Conservation (phyloP, 805 yeast genomes). For the Candida chilensis region DNA sequence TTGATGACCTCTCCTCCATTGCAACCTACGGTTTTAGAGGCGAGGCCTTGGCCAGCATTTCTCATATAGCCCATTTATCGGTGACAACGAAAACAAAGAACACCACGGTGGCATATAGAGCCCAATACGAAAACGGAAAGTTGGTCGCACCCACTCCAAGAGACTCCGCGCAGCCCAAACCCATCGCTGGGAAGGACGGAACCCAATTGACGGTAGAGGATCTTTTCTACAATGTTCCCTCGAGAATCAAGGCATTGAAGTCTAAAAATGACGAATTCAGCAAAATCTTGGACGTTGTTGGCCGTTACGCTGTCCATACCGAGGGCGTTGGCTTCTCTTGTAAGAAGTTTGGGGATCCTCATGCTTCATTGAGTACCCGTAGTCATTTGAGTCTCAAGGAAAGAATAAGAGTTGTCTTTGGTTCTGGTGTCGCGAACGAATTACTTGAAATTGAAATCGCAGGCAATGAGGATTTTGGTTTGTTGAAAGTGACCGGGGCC, state of each 20-base stretch:
- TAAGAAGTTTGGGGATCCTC: conserved; percentile 71
- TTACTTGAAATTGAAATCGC: conserved; percentile 38
- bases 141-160: conserved; percentile 33
- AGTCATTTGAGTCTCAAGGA: conserved; percentile 44
- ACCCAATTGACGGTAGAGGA: conserved; percentile 84
- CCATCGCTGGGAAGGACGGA: conserved; percentile 82
- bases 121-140: conserved; percentile 61
- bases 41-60: conserved; percentile 91
- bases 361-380: conserved; percentile 54
- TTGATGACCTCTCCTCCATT: conserved; percentile 66
- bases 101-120: conserved; percentile 62
- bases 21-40: conserved; percentile 93
- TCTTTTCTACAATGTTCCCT: conserved; percentile 79
- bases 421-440: conserved; percentile 58
- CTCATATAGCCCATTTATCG: conserved; percentile 77
- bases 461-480: conserved; percentile 33
- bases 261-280: conserved; percentile 67
- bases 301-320: conserved; percentile 75
- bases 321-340: conserved; percentile 65
- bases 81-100: conserved; percentile 65
- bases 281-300: conserved; percentile 73
- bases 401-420: conserved; percentile 66
- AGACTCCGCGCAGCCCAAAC: conserved; percentile 39
- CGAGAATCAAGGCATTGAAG: conserved; percentile 59
- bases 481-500: conserved; percentile 44